Conservation (phyloP, 2,329 filamentous ascomycete species). For the Chrysosporium queenslandicum region DNA sequence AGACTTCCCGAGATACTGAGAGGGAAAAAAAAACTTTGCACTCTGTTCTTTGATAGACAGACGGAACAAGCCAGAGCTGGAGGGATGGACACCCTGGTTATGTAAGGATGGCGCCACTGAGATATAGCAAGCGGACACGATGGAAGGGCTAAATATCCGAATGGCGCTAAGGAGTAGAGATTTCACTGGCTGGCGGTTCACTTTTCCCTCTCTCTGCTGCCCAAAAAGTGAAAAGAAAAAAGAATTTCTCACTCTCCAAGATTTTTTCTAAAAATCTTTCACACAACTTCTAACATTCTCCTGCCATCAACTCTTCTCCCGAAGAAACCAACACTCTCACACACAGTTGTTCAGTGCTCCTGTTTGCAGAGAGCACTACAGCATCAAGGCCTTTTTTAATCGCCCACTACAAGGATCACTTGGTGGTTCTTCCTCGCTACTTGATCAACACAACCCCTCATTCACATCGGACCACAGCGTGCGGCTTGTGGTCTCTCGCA, state of each 20-base stretch:
- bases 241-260: conserved; percentile 12
- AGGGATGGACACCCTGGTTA: background rate
- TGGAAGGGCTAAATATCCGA: background rate
- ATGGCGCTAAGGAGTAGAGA: background rate
- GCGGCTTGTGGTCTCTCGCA: conserved; percentile 58
- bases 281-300: conserved; percentile 12
- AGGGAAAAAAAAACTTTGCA: too few species aligned
- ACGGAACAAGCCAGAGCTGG: background rate
- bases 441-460: conserved; percentile 13
- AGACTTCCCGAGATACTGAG: too few species aligned
- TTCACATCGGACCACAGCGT: conserved; percentile 55
- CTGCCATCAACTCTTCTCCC: background rate
- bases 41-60: background rate
- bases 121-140: background rate
- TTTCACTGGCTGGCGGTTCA: background rate
- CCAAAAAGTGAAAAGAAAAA: conserved; percentile 5
- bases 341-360: conserved; percentile 9
- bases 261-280: conserved; percentile 8
- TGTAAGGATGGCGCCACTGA: background rate
- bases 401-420: conserved; percentile 8
- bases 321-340: background rate
- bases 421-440: conserved; percentile 5
- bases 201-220: background rate
- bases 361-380: conserved; percentile 5
- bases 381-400: background rate